Conservation (phyloP, 129 eudicot genomes). For the Ambrosia artemisiifolia region DNA sequence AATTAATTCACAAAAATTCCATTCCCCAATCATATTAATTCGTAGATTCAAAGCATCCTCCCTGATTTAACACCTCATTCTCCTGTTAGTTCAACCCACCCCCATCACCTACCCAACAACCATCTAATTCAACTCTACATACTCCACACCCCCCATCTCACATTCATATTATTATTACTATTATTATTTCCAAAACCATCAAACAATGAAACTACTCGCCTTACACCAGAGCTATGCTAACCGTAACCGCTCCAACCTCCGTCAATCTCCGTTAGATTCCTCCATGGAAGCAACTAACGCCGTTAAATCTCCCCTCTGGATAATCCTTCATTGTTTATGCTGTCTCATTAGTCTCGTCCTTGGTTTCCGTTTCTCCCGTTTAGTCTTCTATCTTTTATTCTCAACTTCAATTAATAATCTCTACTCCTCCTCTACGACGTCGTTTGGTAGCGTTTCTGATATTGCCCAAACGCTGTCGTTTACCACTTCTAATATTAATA, state of each 20-base stretch:
- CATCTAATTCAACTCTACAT: slow-evolving; percentile 21
- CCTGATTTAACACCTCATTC: slow-evolving; percentile 26
- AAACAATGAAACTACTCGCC: slow-evolving; percentile 68
- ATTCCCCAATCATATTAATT: slow-evolving; percentile 9
- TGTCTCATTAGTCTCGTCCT: slow-evolving; percentile 80
- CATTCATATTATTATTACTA: not conserved
- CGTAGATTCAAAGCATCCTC: slow-evolving; percentile 36
- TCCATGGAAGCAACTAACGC: slow-evolving; percentile 37
- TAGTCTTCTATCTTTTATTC: slow-evolving; percentile 64
- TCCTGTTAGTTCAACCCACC: slow-evolving; percentile 41
- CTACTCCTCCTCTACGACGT: slow-evolving; percentile 31
- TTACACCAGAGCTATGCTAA: slow-evolving; percentile 61
- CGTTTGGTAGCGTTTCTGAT: slow-evolving; percentile 36
- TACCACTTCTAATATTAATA: slow-evolving; percentile 15
- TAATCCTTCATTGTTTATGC: slow-evolving; percentile 66
- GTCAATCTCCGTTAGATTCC: slow-evolving; percentile 53
- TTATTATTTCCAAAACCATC: too few species aligned
- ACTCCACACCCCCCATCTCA: slow-evolving; percentile 5
- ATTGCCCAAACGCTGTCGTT: slow-evolving; percentile 35
- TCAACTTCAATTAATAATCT: slow-evolving; percentile 41
- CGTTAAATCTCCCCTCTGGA: slow-evolving; percentile 78
- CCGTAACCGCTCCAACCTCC: slow-evolving; percentile 71
- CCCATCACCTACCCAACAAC: slow-evolving; percentile 22
- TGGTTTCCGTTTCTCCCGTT: slow-evolving; percentile 92
- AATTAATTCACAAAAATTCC: slow-evolving; percentile 14